These are phyloP conservation scores for Alternaria angustiovoidea DNA, from an alignment of 2,329 filamentous ascomycete genomes.

Conservation along the genomic window DNA sequence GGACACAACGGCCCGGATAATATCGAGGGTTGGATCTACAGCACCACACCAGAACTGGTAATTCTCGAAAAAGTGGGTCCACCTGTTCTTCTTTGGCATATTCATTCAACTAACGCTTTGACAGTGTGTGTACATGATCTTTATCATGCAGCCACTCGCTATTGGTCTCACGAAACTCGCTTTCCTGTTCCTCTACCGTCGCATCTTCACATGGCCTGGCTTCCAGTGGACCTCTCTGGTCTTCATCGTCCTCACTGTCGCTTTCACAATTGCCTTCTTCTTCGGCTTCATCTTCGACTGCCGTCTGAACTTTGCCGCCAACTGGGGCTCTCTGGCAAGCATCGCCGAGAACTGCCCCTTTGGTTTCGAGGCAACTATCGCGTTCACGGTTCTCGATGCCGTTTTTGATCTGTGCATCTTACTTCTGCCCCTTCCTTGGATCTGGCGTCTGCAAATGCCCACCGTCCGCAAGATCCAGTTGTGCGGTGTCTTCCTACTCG, in stretches of 20 bases:
- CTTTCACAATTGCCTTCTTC: constrained; percentile 13
- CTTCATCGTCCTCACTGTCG: constrained; percentile 5
- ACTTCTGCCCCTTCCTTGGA: constrained; percentile 14
- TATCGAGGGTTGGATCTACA: constrained; percentile 10
- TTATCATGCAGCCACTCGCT: constrained; percentile 16
- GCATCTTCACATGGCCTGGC: constrained; percentile 9
- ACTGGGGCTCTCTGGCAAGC: constrained; percentile 14
- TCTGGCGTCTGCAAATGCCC: constrained; percentile 14
- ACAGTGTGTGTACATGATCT: constrained; percentile 14
- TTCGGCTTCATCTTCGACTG: constrained; percentile 16
- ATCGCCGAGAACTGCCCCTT: constrained; percentile 12
- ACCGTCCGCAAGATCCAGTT: constrained; percentile 9
- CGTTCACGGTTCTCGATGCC: constrained; percentile 9
- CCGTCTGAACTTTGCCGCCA: constrained; percentile 12
- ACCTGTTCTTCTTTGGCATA: not conserved
- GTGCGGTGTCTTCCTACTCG: constrained; percentile 14
- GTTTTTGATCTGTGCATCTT: constrained; percentile 14
- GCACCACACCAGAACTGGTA: constrained; percentile 8
- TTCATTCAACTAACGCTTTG: not conserved
- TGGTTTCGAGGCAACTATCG: constrained; percentile 11
- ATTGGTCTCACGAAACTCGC: constrained; percentile 13
- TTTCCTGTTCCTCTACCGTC: constrained; percentile 16
- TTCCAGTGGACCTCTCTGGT: constrained; percentile 7
- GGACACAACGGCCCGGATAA: constrained; percentile 9
- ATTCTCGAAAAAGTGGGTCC: constrained; percentile 9